These are phyloP conservation scores for Colletotrichum liaoningense DNA, from an alignment of 2,329 filamentous ascomycete genomes.

Conservation along the genomic window DNA sequence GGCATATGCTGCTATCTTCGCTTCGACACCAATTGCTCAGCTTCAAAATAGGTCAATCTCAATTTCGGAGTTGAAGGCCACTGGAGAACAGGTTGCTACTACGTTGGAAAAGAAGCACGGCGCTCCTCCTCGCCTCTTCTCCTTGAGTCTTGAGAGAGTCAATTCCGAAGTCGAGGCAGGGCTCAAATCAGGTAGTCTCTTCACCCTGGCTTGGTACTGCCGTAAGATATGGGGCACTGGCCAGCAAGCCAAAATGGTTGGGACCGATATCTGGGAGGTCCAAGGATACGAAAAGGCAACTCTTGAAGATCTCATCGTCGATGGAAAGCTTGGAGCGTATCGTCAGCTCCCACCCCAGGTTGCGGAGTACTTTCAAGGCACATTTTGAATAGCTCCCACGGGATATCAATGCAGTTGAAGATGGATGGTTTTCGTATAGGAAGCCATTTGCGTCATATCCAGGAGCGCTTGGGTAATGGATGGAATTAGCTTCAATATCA, in stretches of 20 bases:
- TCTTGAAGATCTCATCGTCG: slow-evolving; percentile 38
- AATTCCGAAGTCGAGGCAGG: slow-evolving; percentile 38
- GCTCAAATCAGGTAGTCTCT: slow-evolving; percentile 33
- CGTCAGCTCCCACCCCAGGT: slow-evolving; percentile 39
- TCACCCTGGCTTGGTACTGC: slow-evolving; percentile 42
- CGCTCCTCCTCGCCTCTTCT: slow-evolving; percentile 26
- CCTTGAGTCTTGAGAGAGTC: slow-evolving; percentile 40
- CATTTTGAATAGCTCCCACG: not conserved
- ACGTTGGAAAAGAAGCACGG: slow-evolving; percentile 39
- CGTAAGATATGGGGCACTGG: slow-evolving; percentile 43
- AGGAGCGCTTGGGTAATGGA: too few species aligned
- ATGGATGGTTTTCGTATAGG: too few species aligned
- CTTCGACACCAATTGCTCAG: slow-evolving; percentile 37
- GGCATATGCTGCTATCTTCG: slow-evolving; percentile 44
- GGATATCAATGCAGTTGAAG: too few species aligned
- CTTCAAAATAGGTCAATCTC: slow-evolving; percentile 39
- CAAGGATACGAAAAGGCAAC: slow-evolving; percentile 40
- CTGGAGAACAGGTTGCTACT: slow-evolving; percentile 39
- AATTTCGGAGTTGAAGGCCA: slow-evolving; percentile 40
- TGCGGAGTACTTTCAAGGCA: not conserved
- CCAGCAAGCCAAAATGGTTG: slow-evolving; percentile 34
- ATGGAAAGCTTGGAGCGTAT: slow-evolving; percentile 39
- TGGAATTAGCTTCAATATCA: too few species aligned
- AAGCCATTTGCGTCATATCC: too few species aligned
- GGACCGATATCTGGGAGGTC: slow-evolving; percentile 42